Evolutionary conservation across 2,329 filamentous ascomycete species (phyloP), one percentile per base, ranked within the genome.

Genomic region (Aureobasidium sp.): DNA sequence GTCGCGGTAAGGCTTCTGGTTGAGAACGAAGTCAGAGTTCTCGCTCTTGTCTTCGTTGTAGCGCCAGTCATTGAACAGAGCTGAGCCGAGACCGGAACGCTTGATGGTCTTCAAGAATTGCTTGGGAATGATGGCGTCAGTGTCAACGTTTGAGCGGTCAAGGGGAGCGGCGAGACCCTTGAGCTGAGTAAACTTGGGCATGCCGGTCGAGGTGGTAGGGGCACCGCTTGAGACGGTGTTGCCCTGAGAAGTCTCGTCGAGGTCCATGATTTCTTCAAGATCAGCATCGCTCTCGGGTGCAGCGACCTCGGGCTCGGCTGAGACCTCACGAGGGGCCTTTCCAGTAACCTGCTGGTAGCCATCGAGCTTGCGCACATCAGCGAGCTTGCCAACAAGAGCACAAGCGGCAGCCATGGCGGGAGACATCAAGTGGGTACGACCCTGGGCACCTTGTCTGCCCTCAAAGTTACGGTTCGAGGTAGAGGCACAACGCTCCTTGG

Each of bases 21-120:
- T 99, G 57, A 99, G 86, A 61, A 97, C 78, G 69, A 97, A 99
- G 51, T 87, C 81, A 3, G 86, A 79, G 71, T 92, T 90, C 69
- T 93, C 88, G 21, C 81, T 79, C 64, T 87, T 88, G 67, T 73
- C 73, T 21, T 89, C 86, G 10, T 83, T 75, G 76, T 85, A 96
- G 59, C 94, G 86, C 76, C 90, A 86, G 64, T 84, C 86, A 73
- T 92, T 84, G 81, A 99, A 99, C 57, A 95, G 84, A 40, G 93
- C 93, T 25, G 79, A 82, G 61, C 92, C 92, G 10, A 99, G 88
- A 65, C 94, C 94, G 1, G 93, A 95, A 62, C 94, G 90, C 82
- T 97, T 97, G 77, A 97, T 97, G 42, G 94, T 99, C 80, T 97
- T 99, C 65, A 99, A 83, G 79, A 97, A 99, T 74, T 99, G 94